phyloP scores from a whole-genome alignment of 202 grass and related monocot species.

The Bolboschoenoplectus hybrid region DNA sequence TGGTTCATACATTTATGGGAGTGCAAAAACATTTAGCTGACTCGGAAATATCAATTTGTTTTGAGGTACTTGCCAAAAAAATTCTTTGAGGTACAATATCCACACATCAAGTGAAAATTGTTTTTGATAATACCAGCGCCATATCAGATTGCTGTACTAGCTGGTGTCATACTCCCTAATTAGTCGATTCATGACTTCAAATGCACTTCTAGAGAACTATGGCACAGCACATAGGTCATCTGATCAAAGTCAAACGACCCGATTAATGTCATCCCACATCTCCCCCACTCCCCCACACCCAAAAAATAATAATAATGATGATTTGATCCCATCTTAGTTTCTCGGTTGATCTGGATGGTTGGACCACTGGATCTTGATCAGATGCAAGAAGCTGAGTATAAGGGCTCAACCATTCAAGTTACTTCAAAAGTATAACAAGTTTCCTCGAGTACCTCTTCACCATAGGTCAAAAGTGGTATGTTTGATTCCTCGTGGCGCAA shows the following conservation, averaged over 20 bases:
- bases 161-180: neutral
- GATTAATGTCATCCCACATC: neutral
- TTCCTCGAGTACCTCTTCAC: slow-evolving; percentile 48
- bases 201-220: neutral
- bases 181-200: neutral
- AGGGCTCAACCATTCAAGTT: neutral
- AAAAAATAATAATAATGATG: neutral
- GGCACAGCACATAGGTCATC: neutral
- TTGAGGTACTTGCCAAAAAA: neutral
- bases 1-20: neutral
- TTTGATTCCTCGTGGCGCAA: neutral
- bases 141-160: neutral
- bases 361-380: neutral
- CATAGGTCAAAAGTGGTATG: slow-evolving; percentile 51
- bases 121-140: neutral
- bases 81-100: neutral
- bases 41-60: neutral
- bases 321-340: neutral
- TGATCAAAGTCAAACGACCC: neutral
- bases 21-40: neutral
- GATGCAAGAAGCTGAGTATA: neutral
- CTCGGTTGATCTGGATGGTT: neutral
- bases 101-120: neutral
- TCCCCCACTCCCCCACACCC: neutral
- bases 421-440: neutral